Evolutionary conservation across 148 eudicot species (phyloP), one percentile per base, ranked within the genome.

Genomic region (Persicaria maculosa): DNA sequence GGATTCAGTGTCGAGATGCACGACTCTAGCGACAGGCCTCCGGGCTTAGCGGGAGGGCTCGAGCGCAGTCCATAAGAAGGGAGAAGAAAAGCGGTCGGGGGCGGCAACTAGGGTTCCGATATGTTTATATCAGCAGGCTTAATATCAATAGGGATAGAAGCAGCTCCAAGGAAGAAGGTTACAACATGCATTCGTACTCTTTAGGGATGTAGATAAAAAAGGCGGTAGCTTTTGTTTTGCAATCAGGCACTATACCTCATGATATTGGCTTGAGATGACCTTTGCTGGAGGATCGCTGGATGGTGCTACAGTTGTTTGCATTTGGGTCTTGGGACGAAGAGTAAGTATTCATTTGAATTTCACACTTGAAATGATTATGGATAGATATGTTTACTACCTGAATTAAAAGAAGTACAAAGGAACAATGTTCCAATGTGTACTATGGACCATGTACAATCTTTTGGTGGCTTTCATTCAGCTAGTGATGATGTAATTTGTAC

Each of bases 251-350:
- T 8, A 48, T 48, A 48, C 52, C 11, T 48, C 12, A 48, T 48
- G 12, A 8, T 48, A 48, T 8, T 44, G 17, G 40, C 10, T 68
- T 72, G 6, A 2, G 48, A 50, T 67, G 31, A 58, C 50, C 54
- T 74, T 70, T 31, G 64, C 73, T 90, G 97, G 93, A 71, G 93
- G 93, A 17, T 92, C 95, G 97, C 91, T 76, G 76, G 97, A 92
- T 84, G 97, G 97, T 76, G 91, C 95, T 78, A 88, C 95, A 64
- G 95, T 95, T 84, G 97, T 90, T 77, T 92, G 95, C 74, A 76
- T 90, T 62, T 92, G 97, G 95, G 74, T 90, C 40, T 77, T 92
- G 73, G 91, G 86, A 75, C 89, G 81, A 76, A 92, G 85, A 73
- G 97, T 92, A 85, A 85, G 91, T 83, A 59, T 74, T 46, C 68